Evolutionary conservation across 768 basidiomycete species (phyloP), one percentile per base, ranked within the genome.

Genomic region (Hericium alpestre): DNA sequence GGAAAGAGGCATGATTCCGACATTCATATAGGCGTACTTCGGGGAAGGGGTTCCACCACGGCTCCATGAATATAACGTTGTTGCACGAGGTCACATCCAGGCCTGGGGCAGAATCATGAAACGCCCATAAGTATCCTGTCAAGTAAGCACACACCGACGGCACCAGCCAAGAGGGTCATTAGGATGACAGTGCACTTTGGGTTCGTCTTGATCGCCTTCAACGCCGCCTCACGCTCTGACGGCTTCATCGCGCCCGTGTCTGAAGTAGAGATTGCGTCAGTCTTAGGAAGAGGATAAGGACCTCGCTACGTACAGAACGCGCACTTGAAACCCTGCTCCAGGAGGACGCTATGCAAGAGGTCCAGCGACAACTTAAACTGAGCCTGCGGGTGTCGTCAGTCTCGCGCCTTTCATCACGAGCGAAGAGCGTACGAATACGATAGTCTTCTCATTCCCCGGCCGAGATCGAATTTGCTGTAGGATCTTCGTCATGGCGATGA

Each of bases 41-140:
- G 15, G 58, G 40, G 37, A 48, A 61, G 4, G 60, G 60, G 38
- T 61, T 61, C 60, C 60, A 61, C 60, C 60, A 61, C 32, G 60
- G 60, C 38, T 61, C 60, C 7, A 61, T 23, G 8, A 61, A 18
- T 11, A 61, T 47, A 16, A 61, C 55, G 51, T 56, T 38, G 51
- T 58, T 61, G 52, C 60, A 61, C 37, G 57, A 49, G 11, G 58
- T 58, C 16, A 61, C 56, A 41, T 61, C 58, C 8, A 61, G 54
- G 22, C 60, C 60, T 54, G 39, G 38, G 23, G 8, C 13, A 54
- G 18, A 18, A 20, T 47, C 12, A 5, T 16, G 15, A 9, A 15
- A 20, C 39, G 32, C 46, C 16, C 18, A 16, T 12, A 2, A 32
- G 15, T 27, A 18, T 15, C 9, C 23, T 13, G 16, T 18, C 13